Evolutionary conservation across 164 flowering plant species (phyloP).

Genomic region (Amborella trichopoda): DNA sequence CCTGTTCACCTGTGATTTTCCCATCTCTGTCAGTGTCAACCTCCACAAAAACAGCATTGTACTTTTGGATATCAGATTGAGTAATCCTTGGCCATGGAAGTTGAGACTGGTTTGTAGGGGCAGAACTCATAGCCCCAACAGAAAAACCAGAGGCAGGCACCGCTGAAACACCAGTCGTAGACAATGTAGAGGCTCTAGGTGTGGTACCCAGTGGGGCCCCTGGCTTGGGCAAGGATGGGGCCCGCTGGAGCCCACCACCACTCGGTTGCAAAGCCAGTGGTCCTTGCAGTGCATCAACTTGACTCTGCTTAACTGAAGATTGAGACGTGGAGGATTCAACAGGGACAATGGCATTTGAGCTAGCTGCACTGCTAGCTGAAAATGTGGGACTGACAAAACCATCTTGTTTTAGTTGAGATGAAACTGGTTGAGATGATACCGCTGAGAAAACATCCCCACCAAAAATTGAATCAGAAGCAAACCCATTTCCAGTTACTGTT

Average conservation of each 20-base stretch:
- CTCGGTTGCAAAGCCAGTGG: slow-evolving; percentile 31
- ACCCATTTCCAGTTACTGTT: slow-evolving; percentile 56
- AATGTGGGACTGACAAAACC: slow-evolving; percentile 11
- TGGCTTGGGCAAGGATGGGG: slow-evolving; percentile 22
- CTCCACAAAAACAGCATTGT: slow-evolving; percentile 72
- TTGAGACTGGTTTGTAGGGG: slow-evolving; percentile 35
- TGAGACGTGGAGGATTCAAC: slow-evolving; percentile 29
- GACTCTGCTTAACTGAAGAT: slow-evolving; percentile 31
- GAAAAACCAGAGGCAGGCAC: slow-evolving; percentile 28
- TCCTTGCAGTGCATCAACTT: slow-evolving; percentile 50
- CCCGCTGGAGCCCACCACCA: slow-evolving; percentile 28
- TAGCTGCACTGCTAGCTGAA: slow-evolving; percentile 27
- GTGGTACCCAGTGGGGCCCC: slow-evolving; percentile 26
- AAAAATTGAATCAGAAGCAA: slow-evolving; percentile 38
- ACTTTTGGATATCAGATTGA: slow-evolving; percentile 73
- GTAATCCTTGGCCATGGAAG: slow-evolving; percentile 87
- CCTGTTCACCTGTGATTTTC: slow-evolving; percentile 85
- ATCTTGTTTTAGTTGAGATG: slow-evolving; percentile 30
- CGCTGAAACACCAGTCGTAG: too few relatives aligned
- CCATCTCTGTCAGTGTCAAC: slow-evolving; percentile 95
- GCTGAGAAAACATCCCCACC: slow-evolving; percentile 67
- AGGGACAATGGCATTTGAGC: slow-evolving; percentile 33
- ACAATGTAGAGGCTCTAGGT: too few relatives aligned
- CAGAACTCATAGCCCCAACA: slow-evolving; percentile 29
- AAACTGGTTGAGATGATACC: slow-evolving; percentile 19